Evolutionary conservation across 305 asterid genomes (phyloP).

Genomic region (Petunia hybrid): DNA sequence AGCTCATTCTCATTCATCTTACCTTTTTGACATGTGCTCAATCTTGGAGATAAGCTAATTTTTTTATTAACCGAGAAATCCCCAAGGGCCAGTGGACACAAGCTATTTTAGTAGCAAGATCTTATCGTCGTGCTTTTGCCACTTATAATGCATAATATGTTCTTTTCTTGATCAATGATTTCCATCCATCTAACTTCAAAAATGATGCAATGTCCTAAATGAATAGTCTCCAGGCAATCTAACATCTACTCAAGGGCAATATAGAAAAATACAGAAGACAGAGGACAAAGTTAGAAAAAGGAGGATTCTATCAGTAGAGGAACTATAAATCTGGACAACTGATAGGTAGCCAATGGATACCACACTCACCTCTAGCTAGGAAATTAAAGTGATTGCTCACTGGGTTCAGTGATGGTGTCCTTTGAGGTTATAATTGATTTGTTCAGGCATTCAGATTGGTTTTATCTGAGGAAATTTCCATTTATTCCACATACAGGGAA

Average conservation of each 20-base stretch:
- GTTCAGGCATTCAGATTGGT: background rate
- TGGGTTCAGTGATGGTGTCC: background rate
- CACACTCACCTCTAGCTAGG: background rate
- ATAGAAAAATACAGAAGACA: background rate
- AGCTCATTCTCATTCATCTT: background rate
- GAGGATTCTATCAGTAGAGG: constrained; percentile 3
- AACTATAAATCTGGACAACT: background rate
- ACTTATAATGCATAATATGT: background rate
- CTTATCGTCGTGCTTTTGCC: background rate
- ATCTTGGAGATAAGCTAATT: background rate
- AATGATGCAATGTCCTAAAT: background rate
- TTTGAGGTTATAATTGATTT: background rate
- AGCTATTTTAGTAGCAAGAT: background rate
- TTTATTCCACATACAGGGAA: background rate
- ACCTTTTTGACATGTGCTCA: too few relatives aligned
- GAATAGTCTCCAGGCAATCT: background rate
- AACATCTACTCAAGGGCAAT: background rate
- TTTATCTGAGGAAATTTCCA: background rate
- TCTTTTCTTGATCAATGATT: background rate
- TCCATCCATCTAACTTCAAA: background rate
- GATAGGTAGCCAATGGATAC: background rate
- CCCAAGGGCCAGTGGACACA: too few relatives aligned
- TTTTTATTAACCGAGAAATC: too few relatives aligned
- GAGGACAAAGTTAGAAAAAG: background rate
- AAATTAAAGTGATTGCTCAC: constrained; percentile 5